Conservation (phyloP, 2,329 filamentous ascomycete species). For the Sporothrix schenckii region DNA sequence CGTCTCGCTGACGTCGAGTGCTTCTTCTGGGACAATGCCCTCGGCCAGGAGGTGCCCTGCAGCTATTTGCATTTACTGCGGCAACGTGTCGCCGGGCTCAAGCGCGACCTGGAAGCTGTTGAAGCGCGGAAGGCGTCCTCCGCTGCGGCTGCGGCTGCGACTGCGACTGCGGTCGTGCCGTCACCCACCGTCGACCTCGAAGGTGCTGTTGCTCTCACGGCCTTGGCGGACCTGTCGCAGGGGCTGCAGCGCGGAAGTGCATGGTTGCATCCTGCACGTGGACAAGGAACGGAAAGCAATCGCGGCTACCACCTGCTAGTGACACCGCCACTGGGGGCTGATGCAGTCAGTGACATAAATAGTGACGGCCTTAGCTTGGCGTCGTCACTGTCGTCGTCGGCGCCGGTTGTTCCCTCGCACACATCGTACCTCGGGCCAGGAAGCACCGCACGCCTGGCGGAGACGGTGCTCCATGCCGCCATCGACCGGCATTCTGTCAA, state of each 20-base stretch:
- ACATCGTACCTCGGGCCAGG: background rate
- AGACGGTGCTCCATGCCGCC: background rate
- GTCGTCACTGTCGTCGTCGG: no score
- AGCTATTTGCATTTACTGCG: constrained; percentile 19
- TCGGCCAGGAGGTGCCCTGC: constrained; percentile 20
- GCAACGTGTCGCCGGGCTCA: constrained; percentile 6
- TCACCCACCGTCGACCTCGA: background rate
- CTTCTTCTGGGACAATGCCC: constrained; percentile 27
- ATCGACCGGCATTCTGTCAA: background rate
- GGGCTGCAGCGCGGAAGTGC: background rate
- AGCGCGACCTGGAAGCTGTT: background rate
- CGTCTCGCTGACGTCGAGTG: constrained; percentile 25
- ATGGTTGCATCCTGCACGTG: background rate
- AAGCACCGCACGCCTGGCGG: background rate
- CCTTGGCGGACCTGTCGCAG: background rate
- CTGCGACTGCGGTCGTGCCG: background rate
- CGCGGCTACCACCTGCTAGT: background rate
- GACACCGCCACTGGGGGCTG: background rate
- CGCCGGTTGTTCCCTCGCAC: background rate
- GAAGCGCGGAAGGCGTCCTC: background rate
- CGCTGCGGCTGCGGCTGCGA: background rate
- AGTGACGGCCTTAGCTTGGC: background rate
- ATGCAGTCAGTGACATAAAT: background rate
- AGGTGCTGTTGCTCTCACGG: background rate
- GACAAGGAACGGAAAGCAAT: background rate